A percentile compares a stretch with the other conserved stretches of the same genome.
Conservation (phyloP, 306 rosid species). For the Hylodesmum podocarpum region DNA sequence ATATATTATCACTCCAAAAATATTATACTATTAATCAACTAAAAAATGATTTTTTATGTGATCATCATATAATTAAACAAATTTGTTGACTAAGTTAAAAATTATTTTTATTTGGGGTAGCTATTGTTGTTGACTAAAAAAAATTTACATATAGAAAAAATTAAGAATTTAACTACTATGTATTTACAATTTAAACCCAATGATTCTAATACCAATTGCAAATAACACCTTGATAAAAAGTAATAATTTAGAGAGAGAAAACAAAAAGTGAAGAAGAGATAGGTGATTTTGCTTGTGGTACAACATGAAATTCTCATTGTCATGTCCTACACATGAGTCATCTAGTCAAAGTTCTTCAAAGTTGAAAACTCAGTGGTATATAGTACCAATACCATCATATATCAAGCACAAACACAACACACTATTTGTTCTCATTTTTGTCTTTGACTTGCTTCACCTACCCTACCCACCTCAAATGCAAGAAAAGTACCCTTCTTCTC, state of each 20-base stretch:
- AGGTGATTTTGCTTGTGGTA: background rate
- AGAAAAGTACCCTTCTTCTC: background rate
- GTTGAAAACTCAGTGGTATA: background rate
- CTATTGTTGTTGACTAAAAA: too few species aligned
- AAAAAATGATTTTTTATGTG: too few species aligned
- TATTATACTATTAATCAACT: too few species aligned
- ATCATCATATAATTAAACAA: too few species aligned
- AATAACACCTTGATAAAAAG: background rate
- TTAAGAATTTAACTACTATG: too few species aligned
- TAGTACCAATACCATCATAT: background rate
- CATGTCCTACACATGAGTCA: background rate
- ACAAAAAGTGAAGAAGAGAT: background rate
- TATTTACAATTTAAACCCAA: too few species aligned
- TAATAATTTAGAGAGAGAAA: background rate
- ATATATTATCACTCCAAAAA: too few species aligned
- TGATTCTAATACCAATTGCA: too few species aligned
- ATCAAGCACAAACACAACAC: background rate
- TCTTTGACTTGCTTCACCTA: constrained; percentile 7
- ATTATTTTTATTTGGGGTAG: too few species aligned
- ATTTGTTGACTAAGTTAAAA: too few species aligned
- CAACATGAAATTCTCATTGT: constrained; percentile 2
- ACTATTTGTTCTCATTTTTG: background rate
- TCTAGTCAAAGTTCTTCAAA: constrained; percentile 1
- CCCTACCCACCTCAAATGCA: background rate
- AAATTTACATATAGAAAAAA: too few species aligned